phyloP scores from a whole-genome alignment of 78 protist genomes.

The Pigoraptor vietnamica region DNA sequence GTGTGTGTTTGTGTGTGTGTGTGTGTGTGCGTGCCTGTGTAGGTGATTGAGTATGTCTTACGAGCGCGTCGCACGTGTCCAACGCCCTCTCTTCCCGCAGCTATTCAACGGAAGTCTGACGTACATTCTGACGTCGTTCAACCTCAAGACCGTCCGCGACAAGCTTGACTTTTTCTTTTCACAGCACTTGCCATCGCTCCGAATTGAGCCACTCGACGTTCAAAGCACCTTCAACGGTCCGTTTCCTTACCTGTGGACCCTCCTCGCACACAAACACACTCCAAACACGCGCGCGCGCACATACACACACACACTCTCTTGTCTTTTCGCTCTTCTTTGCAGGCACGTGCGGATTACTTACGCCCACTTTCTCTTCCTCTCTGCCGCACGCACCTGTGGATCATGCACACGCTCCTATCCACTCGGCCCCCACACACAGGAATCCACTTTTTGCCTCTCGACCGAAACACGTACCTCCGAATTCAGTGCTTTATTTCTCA shows the following conservation, averaged over 20 bases:
- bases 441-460: conserved; percentile 54
- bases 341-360: background rate
- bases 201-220: conserved; percentile 45
- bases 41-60: no score
- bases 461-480: conserved; percentile 46
- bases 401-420: background rate
- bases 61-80: no score
- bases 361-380: background rate
- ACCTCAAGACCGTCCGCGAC: background rate
- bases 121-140: background rate
- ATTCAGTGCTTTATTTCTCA: conserved; percentile 34
- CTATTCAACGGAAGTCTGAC: background rate
- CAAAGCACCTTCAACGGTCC: conserved; percentile 44
- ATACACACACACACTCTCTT: background rate
- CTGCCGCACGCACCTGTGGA: background rate
- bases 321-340: background rate
- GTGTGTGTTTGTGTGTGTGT: no score
- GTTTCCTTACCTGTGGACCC: background rate
- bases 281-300: no score
- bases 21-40: no score
- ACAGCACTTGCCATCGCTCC: conserved; percentile 29
- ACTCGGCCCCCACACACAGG: background rate
- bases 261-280: background rate
- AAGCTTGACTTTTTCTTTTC: conserved; percentile 31
- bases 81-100: background rate